Evolutionary conservation across 1,139 yeast species (phyloP), one percentile per base, ranked within the genome.

Genomic region (Geotrichum europaeum): DNA sequence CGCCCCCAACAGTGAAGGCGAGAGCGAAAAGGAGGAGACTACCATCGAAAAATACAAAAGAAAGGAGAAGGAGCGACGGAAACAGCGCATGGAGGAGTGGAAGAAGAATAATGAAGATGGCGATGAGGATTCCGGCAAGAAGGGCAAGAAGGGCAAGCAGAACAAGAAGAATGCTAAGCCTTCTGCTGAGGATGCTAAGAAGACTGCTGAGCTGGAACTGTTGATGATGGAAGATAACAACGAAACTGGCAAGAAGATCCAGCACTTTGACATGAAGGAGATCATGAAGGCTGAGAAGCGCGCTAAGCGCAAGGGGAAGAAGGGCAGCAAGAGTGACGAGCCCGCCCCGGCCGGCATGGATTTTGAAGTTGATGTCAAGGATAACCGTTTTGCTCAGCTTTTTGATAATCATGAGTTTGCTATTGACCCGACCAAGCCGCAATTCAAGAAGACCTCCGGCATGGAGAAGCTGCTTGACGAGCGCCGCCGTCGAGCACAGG

Each of bases 1-100:
- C 28, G 22, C 51, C n/a, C 50, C 45, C n/a, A 47, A 60, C 25
- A 70, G 70, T 58, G 71, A 69, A 28, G 68, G 65, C 57, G 64
- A 70, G 58, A 66, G 75, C 55, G 78, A 76, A 7, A 78, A 79
- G 49, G 94, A 87, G 60, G 92, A 90, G 70, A 79, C 86, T 15
- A 86, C 97, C 0, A 84, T 95, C 57, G 95, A 88, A 51, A 89
- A 86, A 67, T 84, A 91, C 70, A 87, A 83, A 74, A 82, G 96
- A 66, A 94, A 91, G 74, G 97, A 92, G 72, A 90, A 89, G 76
- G 99, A 95, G 73, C 87, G 98, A 73, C 85, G 92, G 70, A 84
- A 85, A 77, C 83, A 83, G 64, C 85, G 97, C 79, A 81, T 86
- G 79, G 90, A 85, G 54, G 86, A 85, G 69, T 76, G 84, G 68